Percentiles rank a stretch among this genome's conserved stretches.
These are phyloP conservation scores for Dactylis glomerata DNA, from an alignment of 176 grass and related monocot genomes.

Conservation along the genomic window DNA sequence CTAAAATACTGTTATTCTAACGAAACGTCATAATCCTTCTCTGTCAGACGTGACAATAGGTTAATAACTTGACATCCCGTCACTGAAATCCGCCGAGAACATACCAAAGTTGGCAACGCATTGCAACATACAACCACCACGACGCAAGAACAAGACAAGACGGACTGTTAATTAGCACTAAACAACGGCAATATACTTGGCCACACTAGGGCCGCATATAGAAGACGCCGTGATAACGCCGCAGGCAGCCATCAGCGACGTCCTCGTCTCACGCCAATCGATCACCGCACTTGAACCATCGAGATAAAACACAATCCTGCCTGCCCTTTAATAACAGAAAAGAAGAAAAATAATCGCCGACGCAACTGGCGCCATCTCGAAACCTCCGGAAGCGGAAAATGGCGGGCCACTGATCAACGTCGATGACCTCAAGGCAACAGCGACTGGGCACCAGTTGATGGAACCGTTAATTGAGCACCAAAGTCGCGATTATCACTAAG, in stretches of 20 bases:
- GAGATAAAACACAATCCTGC: neutral
- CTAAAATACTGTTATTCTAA: too few species aligned
- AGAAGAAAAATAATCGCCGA: neutral
- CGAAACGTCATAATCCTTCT: neutral
- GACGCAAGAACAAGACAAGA: too few species aligned
- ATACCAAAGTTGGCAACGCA: neutral
- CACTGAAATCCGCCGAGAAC: neutral
- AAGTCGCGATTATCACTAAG: neutral
- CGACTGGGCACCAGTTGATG: constrained; percentile 1
- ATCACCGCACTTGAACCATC: neutral
- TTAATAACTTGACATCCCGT: too few species aligned
- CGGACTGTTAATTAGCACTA: neutral
- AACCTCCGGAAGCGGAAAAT: neutral
- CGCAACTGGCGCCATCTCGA: neutral
- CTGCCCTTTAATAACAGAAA: neutral
- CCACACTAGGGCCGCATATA: neutral
- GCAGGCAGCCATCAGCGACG: neutral
- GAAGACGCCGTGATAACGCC: neutral
- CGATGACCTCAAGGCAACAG: constrained; percentile 31
- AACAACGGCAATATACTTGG: neutral
- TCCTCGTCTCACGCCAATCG: neutral
- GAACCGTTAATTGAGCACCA: neutral
- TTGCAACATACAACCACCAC: neutral
- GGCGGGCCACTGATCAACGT: neutral
- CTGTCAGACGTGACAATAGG: neutral